Evolutionary conservation across 805 yeast genomes (phyloP).

Genomic region (Yarrowia hollandica): DNA sequence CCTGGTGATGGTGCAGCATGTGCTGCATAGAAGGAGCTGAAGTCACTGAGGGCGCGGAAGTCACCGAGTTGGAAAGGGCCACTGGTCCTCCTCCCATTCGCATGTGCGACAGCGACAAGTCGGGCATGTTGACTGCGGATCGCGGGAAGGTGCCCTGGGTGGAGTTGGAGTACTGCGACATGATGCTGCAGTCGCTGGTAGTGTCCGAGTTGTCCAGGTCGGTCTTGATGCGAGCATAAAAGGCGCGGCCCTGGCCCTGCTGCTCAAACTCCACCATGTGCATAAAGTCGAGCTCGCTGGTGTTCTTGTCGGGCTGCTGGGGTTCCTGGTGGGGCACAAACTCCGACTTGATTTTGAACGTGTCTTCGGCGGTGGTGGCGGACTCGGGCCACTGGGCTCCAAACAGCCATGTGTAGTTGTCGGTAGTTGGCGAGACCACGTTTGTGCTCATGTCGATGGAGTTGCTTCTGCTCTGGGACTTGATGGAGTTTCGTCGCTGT

Average conservation of each 20-base stretch:
- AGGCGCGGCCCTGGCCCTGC: constrained; percentile 22
- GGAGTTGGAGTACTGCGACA: constrained; percentile 22
- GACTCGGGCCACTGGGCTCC: constrained; percentile 25
- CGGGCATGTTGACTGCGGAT: constrained; percentile 2
- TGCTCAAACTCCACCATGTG: constrained; percentile 27
- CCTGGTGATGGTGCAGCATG: neutral
- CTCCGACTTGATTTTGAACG: constrained; percentile 24
- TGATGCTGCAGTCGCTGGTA: constrained; percentile 17
- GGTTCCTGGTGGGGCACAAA: constrained; percentile 9
- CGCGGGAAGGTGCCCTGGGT: constrained; percentile 12
- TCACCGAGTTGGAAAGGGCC: constrained; percentile 1
- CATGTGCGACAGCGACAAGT: constrained; percentile 5
- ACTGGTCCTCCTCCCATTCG: constrained; percentile 12
- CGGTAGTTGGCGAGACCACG: constrained; percentile 19
- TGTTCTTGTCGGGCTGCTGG: neutral
- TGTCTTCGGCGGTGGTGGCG: constrained; percentile 13
- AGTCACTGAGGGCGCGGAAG: neutral
- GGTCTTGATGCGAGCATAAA: constrained; percentile 16
- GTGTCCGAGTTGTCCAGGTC: constrained; percentile 28
- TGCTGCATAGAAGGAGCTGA: neutral
- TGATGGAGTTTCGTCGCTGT: constrained; percentile 26
- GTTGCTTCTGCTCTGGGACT: constrained; percentile 12
- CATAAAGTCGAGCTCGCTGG: constrained; percentile 22
- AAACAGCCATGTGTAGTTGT: constrained; percentile 27
- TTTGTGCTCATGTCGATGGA: constrained; percentile 6